A percentile compares a stretch with the other conserved stretches of the same genome.
Conservation (phyloP, 169 alveolate genomes). For the Toxoplasma gondii region DNA sequence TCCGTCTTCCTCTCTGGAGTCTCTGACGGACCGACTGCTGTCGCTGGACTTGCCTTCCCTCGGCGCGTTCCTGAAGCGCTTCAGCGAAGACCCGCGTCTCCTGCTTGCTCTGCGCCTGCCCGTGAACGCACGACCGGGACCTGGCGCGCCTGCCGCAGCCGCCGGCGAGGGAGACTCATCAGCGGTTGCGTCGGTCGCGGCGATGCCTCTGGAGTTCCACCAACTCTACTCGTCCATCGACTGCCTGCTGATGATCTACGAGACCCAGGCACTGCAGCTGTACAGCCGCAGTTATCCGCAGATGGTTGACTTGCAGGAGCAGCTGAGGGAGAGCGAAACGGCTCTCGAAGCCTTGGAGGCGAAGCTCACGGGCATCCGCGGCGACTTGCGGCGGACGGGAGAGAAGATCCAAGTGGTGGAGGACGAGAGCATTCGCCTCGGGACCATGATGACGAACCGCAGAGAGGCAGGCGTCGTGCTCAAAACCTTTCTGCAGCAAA, state of each 20-base stretch:
- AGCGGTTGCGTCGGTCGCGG: neutral
- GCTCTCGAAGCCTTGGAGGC: constrained; percentile 3
- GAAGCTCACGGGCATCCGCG: neutral
- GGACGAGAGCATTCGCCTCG: constrained; percentile 27
- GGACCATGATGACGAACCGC: constrained; percentile 14
- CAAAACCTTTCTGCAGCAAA: constrained; percentile 43
- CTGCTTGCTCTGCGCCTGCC: constrained; percentile 34
- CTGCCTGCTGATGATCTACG: constrained; percentile 32
- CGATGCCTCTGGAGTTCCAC: constrained; percentile 16
- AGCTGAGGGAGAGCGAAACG: constrained; percentile 18
- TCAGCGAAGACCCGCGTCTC: constrained; percentile 36
- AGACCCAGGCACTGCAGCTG: constrained; percentile 57
- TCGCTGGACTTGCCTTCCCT: constrained; percentile 21
- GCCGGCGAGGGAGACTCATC: neutral
- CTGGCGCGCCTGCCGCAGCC: neutral
- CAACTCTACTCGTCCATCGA: constrained; percentile 37
- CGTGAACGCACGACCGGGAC: neutral
- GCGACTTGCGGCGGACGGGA: constrained; percentile 39
- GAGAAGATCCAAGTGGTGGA: constrained; percentile 26
- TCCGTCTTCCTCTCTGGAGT: neutral
- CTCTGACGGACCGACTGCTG: neutral
- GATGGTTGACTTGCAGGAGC: constrained; percentile 30
- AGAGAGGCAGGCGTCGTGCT: constrained; percentile 15
- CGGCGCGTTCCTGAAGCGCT: constrained; percentile 16
- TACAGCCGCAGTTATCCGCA: constrained; percentile 40